Base-by-base conservation (phyloP, 179 eudicot species). In the Silene vulgaris region DNA sequence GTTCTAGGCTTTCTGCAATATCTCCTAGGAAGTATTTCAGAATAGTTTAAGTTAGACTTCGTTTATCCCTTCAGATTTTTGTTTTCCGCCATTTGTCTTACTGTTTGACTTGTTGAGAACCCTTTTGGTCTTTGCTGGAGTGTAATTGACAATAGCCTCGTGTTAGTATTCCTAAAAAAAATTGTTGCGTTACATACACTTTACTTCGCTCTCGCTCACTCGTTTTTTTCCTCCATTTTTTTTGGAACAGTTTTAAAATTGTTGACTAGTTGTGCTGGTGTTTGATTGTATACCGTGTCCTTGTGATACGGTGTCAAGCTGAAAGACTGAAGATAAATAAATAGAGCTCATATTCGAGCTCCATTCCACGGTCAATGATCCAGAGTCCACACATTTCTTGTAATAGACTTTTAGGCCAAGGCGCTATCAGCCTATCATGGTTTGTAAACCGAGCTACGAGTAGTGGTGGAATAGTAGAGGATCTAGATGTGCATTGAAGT, bases 1-100 rank as follows among this genome's bases (percentile, higher is more conserved):
- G 45, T 40, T 40, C 45, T 40, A 40, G 45, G 9, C 45, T 0
- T 40, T 21, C 35, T 26, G 43, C 32, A 65, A 54, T 26, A 57
- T 66, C 45, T 72, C 67, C 68, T 66, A 76, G 74, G 77, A 60
- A 60, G 26, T 60, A 60, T 20, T 60, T 52, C 57, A 52, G 57
- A 13, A 14, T 52, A 52, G 57, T 52, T 13, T 52, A 52, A 52
- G 57, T 13, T 52, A 11, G 45, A 40, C 45, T 40, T 11, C 4
- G 57, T 12, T 17, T 13, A 52, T 12, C 57, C 3, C n/a, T 14
- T 50, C 56, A 52, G 17, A 52, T 16, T 52, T 52, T 52, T 52
- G 13, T 52, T 11, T 11, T 11, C 5, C 4, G 4, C 11, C 57
- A 52, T 52, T 52, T 52, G n/a, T 12, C 0, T 12, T 50, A 8